A percentile compares a stretch with the other conserved stretches of the same genome.
phyloP scores from a whole-genome alignment of 345 rosid genomes.

The Citrus hindsii region DNA sequence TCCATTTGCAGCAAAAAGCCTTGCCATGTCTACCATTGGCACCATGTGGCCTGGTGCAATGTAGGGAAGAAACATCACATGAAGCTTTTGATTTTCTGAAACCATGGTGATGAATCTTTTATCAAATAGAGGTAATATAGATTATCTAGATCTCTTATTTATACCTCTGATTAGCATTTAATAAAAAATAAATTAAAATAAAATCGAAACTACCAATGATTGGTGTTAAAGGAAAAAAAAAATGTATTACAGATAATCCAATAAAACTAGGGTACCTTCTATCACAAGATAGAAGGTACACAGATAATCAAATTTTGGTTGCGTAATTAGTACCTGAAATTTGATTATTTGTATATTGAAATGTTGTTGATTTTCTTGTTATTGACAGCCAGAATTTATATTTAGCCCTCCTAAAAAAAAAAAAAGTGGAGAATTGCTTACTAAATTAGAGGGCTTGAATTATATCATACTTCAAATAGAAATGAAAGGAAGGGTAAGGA shows the following conservation, averaged over 20 bases:
- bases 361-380: neutral
- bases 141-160: neutral
- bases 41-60: constrained; percentile 41
- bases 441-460: neutral
- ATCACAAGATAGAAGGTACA: neutral
- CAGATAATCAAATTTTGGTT: neutral
- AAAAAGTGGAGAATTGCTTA: neutral
- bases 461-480: neutral
- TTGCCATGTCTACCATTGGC: constrained; percentile 34
- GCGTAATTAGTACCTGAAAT: neutral
- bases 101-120: constrained; percentile 13
- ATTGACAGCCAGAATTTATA: neutral
- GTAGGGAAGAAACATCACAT: constrained; percentile 36
- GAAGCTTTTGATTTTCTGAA: constrained; percentile 13
- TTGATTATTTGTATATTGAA: neutral
- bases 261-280: neutral
- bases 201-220: neutral
- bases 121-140: neutral
- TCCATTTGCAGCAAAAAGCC: constrained; percentile 25
- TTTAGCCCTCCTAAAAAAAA: too few species aligned
- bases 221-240: neutral
- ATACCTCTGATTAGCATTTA: neutral
- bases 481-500: neutral
- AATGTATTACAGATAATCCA: neutral
- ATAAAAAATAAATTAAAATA: too few species aligned